Evolutionary conservation across 78 protist species (phyloP).

Genomic region (Dictyostelium capitatum): DNA sequence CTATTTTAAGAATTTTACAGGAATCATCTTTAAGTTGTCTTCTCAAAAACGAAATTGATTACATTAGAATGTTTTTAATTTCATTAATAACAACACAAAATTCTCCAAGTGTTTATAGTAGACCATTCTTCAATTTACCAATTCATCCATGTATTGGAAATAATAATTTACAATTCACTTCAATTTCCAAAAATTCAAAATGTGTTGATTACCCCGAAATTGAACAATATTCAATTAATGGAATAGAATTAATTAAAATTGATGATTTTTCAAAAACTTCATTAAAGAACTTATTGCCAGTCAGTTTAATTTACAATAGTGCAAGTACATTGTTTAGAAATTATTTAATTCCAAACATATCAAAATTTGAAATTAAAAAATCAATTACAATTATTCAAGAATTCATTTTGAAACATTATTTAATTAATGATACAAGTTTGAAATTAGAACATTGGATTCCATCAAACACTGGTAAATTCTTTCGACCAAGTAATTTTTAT

Average conservation of each 20-base stretch:
- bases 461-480: background rate
- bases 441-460: no score
- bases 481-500: background rate
- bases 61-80: background rate
- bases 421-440: background rate
- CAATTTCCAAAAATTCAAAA: background rate
- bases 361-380: background rate
- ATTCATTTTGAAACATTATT: background rate
- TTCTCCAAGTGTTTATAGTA: background rate
- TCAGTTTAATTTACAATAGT: background rate
- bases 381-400: background rate
- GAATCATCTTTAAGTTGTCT: background rate
- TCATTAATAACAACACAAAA: background rate
- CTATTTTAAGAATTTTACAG: background rate
- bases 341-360: background rate
- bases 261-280: background rate
- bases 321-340: background rate
- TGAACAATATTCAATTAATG: background rate
- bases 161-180: background rate
- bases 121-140: background rate
- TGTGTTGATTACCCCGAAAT: background rate
- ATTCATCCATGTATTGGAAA: constrained; percentile 3
- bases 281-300: background rate
- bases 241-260: background rate
- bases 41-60: background rate